Percentiles rank a stretch among this genome's conserved stretches.
These are phyloP conservation scores for Crucibulum laeve DNA, from an alignment of 768 basidiomycete species.

Conservation along the genomic window DNA sequence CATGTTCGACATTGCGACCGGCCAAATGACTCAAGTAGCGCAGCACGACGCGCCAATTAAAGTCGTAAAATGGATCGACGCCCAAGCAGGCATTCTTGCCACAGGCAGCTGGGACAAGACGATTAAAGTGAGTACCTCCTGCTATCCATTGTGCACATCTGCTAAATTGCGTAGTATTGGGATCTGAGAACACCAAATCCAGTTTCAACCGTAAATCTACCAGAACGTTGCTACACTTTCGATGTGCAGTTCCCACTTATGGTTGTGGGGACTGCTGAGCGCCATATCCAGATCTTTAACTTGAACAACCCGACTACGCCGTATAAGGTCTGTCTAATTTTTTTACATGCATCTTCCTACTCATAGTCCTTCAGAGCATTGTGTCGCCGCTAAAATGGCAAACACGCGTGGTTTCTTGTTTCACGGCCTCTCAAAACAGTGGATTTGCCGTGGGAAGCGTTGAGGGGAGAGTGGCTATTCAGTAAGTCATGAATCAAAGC, in stretches of 20 bases:
- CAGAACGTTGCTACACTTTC: constrained; percentile 87
- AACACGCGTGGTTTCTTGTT: constrained; percentile 82
- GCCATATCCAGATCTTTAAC: constrained; percentile 88
- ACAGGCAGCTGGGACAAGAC: constrained; percentile 99
- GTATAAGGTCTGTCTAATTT: constrained; percentile 55
- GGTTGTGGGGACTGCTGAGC: constrained; percentile 91
- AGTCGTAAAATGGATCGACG: constrained; percentile 77
- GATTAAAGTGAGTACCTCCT: constrained; percentile 60
- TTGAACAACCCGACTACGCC: constrained; percentile 74
- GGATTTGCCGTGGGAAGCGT: constrained; percentile 85
- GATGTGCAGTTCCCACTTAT: constrained; percentile 79
- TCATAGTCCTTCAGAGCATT: constrained; percentile 50
- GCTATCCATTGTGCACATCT: constrained; percentile 1
- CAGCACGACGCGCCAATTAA: constrained; percentile 89
- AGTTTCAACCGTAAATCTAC: constrained; percentile 75
- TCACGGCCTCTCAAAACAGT: constrained; percentile 58
- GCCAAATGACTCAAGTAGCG: constrained; percentile 77
- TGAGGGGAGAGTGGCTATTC: constrained; percentile 92
- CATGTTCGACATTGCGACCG: constrained; percentile 86
- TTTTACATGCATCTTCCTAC: background rate
- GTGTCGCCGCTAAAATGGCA: constrained; percentile 91
- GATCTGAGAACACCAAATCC: constrained; percentile 77
- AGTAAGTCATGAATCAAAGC: constrained; percentile 53
- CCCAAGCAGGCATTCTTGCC: constrained; percentile 70
- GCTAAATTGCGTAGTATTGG: constrained; percentile 68